Evolutionary conservation across 768 basidiomycete species (phyloP).

Genomic region (Amanita pseudoporphyria): DNA sequence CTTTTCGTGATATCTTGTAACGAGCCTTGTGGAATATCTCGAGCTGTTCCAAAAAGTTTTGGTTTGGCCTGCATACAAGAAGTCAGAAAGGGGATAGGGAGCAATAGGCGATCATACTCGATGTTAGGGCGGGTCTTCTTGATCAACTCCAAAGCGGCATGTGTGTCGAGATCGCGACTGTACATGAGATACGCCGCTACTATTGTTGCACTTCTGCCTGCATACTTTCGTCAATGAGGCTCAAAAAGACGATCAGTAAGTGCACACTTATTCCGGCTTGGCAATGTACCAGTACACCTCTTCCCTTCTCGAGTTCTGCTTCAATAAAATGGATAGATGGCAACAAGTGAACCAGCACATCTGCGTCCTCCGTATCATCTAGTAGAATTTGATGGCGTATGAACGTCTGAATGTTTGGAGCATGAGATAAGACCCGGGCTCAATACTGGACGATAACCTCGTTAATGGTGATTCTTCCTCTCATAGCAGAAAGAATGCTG

Average conservation of each 20-base stretch:
- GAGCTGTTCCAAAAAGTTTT: slow-evolving; percentile 73
- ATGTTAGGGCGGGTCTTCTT: slow-evolving; percentile 54
- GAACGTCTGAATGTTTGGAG: slow-evolving; percentile 49
- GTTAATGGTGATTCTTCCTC: slow-evolving; percentile 54
- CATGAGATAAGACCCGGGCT: not conserved
- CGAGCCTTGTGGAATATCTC: slow-evolving; percentile 68
- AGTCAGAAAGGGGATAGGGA: not conserved
- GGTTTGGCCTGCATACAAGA: slow-evolving; percentile 57
- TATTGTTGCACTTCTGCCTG: slow-evolving; percentile 78
- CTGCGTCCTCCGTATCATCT: slow-evolving; percentile 66
- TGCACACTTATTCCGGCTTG: slow-evolving; percentile 80
- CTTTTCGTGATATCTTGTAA: slow-evolving; percentile 54
- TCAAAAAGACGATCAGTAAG: not conserved
- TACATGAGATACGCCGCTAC: slow-evolving; percentile 89
- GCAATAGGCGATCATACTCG: slow-evolving; percentile 40
- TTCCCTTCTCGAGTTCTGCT: slow-evolving; percentile 61
- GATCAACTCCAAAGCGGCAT: slow-evolving; percentile 62
- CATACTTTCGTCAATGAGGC: not conserved
- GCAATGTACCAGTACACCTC: slow-evolving; percentile 83
- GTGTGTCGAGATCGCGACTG: slow-evolving; percentile 42
- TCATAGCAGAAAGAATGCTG: slow-evolving; percentile 66
- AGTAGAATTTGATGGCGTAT: slow-evolving; percentile 70
- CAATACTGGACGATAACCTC: slow-evolving; percentile 34
- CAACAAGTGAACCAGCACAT: slow-evolving; percentile 71
- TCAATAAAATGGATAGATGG: slow-evolving; percentile 80